Base-by-base conservation (phyloP, 352 stramenopile species). In the Pythium dissotocum region DNA sequence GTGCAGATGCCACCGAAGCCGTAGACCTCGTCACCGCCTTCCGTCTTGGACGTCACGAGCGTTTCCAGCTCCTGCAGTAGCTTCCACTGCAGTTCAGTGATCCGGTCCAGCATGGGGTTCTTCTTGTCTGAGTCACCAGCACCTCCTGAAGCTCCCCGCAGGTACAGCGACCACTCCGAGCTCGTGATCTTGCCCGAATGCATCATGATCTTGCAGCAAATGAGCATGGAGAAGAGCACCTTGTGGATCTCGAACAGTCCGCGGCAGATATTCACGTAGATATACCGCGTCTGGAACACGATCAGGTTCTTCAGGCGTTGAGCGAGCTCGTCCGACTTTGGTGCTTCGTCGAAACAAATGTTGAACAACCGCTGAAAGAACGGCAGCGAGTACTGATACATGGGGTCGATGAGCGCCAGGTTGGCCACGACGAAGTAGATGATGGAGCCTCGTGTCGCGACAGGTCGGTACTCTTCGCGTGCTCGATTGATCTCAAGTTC, bases 361-460 rank as follows among this genome's bases (percentile, higher is more conserved):
- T 95, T 90, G 75, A 98, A 98, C 26, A 98, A 80, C 0, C 80
- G 75, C 63, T 97, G 89, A 59, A 98, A 98, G 74, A 97, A 98
- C 3, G 89, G 83, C 30, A 98, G 75, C 44, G 93, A 98, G 77
- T 98, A 98, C 79, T 98, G 94, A 78, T 98, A 98, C 94, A 98
- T 98, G 2, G 94, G 94, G 57, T 98, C 94, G 59, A 98, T 97
- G 10, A 91, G 72, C 14, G 87, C 87, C 1, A 98, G 75, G 60
- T 97, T 92, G 1, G 94, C 91, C 32, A 98, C 93, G 0, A 98
- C 94, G 68, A 98, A 98, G 73, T 98, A 98, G 48, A 98, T 96
- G 65, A 98, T 97, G 2, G 92, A 94, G 6, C 93, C 94, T 1
- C 93, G 79, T 1, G 88, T 98, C 12, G 94, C 92, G 7, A 98